Conservation (phyloP, 1,284 basidiomycete species). For the Quambalaria eucalypti region DNA sequence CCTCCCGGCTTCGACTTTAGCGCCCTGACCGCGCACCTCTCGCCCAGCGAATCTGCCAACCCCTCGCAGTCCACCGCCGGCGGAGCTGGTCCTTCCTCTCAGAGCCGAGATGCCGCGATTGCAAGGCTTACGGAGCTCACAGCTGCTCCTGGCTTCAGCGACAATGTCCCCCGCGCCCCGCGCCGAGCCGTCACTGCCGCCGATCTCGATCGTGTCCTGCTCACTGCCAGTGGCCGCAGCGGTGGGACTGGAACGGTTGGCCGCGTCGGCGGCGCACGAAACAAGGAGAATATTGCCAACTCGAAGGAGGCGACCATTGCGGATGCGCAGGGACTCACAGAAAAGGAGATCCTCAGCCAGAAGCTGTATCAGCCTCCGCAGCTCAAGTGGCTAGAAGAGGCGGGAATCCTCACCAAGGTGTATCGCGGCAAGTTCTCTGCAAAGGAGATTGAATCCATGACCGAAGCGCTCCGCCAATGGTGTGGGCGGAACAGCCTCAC, state of each 20-base stretch:
- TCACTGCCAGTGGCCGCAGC: not conserved
- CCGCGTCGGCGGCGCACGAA: not conserved
- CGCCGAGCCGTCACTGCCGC: not conserved
- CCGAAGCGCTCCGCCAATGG: not conserved
- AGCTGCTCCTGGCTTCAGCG: not conserved
- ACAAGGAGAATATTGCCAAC: not conserved
- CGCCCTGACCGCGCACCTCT: not conserved
- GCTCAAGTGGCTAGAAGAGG: constrained; percentile 9
- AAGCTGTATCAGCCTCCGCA: constrained; percentile 5
- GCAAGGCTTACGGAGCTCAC: not conserved
- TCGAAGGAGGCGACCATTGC: constrained; percentile 4
- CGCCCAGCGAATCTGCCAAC: not conserved
- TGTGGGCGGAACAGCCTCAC: not conserved
- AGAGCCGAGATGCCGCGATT: not conserved
- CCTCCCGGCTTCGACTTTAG: constrained; percentile 1
- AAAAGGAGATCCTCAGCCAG: constrained; percentile 5
- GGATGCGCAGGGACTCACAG: not conserved
- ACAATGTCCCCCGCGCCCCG: not conserved
- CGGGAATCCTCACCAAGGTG: not conserved
- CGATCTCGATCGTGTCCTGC: not conserved
- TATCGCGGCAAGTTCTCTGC: constrained; percentile 1
- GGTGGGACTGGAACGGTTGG: too few relatives aligned
- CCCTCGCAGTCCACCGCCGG: not conserved
- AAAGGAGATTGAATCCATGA: constrained; percentile 1
- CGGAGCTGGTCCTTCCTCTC: not conserved